Evolutionary conservation across 139 green algal genomes (phyloP).

Genomic region (Nannochloris sp.): DNA sequence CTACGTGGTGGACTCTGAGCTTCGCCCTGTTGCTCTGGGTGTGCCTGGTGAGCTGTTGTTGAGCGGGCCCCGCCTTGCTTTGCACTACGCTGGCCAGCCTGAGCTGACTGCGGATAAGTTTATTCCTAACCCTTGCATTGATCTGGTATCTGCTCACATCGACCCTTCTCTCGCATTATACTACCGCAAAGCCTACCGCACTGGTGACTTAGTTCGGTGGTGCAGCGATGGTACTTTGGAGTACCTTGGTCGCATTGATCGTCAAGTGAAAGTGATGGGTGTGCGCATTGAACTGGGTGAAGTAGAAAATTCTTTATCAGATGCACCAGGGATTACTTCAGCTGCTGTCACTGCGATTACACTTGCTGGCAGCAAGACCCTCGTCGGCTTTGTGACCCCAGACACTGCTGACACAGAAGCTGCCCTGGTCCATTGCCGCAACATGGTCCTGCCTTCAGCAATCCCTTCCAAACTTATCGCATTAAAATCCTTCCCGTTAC

Average conservation of each 20-base stretch:
- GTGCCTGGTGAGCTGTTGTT: constrained; percentile 41
- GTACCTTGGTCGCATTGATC: constrained; percentile 36
- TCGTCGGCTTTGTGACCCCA: constrained; percentile 15
- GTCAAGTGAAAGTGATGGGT: constrained; percentile 45
- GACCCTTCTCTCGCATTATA: background rate
- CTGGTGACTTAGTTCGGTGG: constrained; percentile 39
- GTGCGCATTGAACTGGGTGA: constrained; percentile 54
- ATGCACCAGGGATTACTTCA: background rate
- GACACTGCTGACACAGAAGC: background rate
- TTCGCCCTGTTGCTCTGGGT: constrained; percentile 20
- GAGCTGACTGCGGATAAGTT: constrained; percentile 28
- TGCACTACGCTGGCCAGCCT: constrained; percentile 14
- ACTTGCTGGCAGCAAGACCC: background rate
- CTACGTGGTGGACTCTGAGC: constrained; percentile 22
- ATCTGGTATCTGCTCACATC: background rate
- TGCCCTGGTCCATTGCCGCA: background rate
- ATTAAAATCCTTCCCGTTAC: constrained; percentile 7
- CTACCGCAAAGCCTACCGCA: constrained; percentile 9
- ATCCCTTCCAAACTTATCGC: constrained; percentile 13
- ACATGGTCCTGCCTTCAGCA: background rate
- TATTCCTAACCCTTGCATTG: constrained; percentile 14
- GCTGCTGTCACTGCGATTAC: background rate
- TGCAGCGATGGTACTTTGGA: constrained; percentile 23
- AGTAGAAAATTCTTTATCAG: constrained; percentile 29
- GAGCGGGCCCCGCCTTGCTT: constrained; percentile 26